phyloP scores from a whole-genome alignment of 1,139 yeast genomes.

The Yamadazyma taylorii region DNA sequence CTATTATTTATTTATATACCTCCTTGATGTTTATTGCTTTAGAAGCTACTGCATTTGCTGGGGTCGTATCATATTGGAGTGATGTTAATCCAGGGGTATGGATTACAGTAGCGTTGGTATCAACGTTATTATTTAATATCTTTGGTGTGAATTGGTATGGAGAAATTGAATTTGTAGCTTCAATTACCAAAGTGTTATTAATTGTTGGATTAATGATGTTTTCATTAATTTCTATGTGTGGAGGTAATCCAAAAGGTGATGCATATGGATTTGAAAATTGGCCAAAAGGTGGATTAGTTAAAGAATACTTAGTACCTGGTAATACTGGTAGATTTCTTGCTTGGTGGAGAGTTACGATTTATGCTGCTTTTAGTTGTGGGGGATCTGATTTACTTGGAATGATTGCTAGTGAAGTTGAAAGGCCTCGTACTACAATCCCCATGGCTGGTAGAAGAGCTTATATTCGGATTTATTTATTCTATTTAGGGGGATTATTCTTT shows the following conservation, averaged over 20 bases:
- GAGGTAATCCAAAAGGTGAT: constrained; percentile 35
- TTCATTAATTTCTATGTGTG: constrained; percentile 40
- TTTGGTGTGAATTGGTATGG: constrained; percentile 42
- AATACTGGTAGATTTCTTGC: constrained; percentile 38
- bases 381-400: constrained; percentile 43
- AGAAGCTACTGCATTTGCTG: constrained; percentile 38
- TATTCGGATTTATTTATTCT: constrained; percentile 34
- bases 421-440: constrained; percentile 34
- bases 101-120: constrained; percentile 31
- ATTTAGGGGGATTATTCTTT: constrained; percentile 40
- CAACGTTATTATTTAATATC: constrained; percentile 30
- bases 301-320: constrained; percentile 31
- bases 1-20: constrained; percentile 37
- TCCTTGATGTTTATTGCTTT: constrained; percentile 39
- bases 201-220: constrained; percentile 43
- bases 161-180: constrained; percentile 37
- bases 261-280: constrained; percentile 42
- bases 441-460: constrained; percentile 37
- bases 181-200: constrained; percentile 38
- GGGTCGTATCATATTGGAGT: constrained; percentile 40
- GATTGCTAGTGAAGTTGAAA: constrained; percentile 33
- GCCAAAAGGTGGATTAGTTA: constrained; percentile 37
- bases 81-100: constrained; percentile 38
- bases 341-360: constrained; percentile 34
- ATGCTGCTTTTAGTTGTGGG: constrained; percentile 43